Base-by-base conservation (phyloP, 2,329 filamentous ascomycete species). In the Hypoxylon sp. region DNA sequence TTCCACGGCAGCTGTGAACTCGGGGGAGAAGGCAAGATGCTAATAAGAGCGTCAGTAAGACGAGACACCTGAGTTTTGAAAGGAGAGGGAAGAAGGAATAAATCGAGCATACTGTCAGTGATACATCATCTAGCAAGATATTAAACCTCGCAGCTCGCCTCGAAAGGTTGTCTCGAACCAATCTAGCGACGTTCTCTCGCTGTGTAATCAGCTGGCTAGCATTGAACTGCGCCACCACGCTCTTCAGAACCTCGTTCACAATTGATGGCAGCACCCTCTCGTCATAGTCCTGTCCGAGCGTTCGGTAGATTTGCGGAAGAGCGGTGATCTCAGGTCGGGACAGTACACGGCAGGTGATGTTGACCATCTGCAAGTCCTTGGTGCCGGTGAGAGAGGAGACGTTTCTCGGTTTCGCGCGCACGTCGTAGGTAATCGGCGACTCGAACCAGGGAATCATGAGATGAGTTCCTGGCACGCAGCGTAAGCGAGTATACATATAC, bases 291-390 rank as follows among this genome's bases (percentile, higher is more conserved):
- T 88, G 88, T 51, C 95, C 95, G 29, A 99, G 84, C 1, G 95
- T 99, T 66, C 95, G 86, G 84, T 98, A 99, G 72, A 99, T 99
- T 79, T 97, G 92, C 15, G 95, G 95, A 37, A 99, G 86, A 26
- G 93, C 90, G 66, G 91, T 87, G 71, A 99, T 81, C 56, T 92
- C 87, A 54, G 95, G 95, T 69, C 92, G 84, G 57, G 94, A 97
- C 49, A 99, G 90, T 57, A 99, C 95, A 91, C 95, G 94, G 79
- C 95, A 99, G 73, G 94, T 99, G 75, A 99, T 98, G 85, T 99
- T 99, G 74, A 98, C 95, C 95, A 99, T 99, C 82, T 99, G 95
- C 78, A 99, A 81, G 79, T 99, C 95, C 83, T 99, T 99, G 73
- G 95, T 99, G 69, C 95, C 95, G 58, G 95, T 99, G 67, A 99